Conservation (phyloP, 805 yeast genomes). For the Metschnikowia hibisci region DNA sequence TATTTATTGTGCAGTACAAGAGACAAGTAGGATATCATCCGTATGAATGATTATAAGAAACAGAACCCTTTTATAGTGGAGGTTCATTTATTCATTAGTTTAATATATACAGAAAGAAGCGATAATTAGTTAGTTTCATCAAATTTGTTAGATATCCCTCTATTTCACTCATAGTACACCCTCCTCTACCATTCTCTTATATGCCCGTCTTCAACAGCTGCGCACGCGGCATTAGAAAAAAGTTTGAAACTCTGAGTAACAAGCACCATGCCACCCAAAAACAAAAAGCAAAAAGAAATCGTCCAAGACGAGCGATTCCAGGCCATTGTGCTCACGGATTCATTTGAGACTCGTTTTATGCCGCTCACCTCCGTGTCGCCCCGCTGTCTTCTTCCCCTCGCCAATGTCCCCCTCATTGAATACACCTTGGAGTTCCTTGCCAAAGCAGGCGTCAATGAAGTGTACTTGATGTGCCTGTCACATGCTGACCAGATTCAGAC, state of each 20-base stretch:
- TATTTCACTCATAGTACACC: no score
- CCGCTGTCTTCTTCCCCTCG: constrained; percentile 86
- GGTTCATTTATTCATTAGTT: no score
- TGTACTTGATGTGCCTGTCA: constrained; percentile 81
- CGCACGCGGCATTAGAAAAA: constrained; percentile 6
- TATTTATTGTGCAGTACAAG: no score
- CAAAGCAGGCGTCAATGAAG: constrained; percentile 84
- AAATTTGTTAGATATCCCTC: no score
- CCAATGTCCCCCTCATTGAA: constrained; percentile 90
- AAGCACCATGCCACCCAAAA: constrained; percentile 40
- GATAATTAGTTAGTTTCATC: no score
- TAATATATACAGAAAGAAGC: no score
- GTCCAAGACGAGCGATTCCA: constrained; percentile 75
- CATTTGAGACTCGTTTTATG: constrained; percentile 87
- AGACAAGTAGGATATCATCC: no score
- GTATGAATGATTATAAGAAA: no score
- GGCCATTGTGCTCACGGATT: constrained; percentile 92
- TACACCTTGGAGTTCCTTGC: constrained; percentile 94
- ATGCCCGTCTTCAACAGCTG: neutral
- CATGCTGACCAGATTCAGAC: constrained; percentile 86
- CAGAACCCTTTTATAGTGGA: no score
- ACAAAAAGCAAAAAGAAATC: constrained; percentile 52
- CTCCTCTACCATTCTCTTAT: neutral
- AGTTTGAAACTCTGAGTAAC: neutral
- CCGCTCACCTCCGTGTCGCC: constrained; percentile 86